Conservation (phyloP, 2,329 filamentous ascomycete species). For the Aspergillus persii region DNA sequence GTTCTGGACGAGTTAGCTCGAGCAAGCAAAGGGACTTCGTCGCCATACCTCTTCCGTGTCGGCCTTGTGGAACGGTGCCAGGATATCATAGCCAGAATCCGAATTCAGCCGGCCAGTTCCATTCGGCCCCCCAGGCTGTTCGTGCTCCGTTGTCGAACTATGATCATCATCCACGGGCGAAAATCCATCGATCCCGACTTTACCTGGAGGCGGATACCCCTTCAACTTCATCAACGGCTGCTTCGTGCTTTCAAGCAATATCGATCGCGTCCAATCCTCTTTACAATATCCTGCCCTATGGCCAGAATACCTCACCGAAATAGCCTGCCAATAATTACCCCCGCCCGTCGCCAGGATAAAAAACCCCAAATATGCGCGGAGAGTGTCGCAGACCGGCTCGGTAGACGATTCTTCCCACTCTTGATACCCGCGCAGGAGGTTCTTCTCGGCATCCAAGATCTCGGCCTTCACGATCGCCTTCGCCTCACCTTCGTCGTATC, state of each 20-base stretch:
- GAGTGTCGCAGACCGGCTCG: not conserved
- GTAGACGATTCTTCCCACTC: conserved; percentile 1
- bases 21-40: not conserved
- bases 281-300: not conserved
- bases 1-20: not conserved
- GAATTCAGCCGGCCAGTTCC: not conserved
- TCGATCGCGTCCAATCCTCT: no score
- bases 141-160: not conserved
- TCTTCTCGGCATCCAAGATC: conserved; percentile 2
- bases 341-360: conserved; percentile 2
- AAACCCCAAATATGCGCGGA: not conserved
- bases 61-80: not conserved
- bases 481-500: conserved; percentile 10
- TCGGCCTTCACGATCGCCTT: conserved; percentile 8
- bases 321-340: conserved; percentile 4
- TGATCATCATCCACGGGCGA: no score
- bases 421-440: conserved; percentile 3
- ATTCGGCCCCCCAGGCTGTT: not conserved
- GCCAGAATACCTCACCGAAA: not conserved
- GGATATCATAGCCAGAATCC: not conserved
- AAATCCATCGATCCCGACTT: not conserved
- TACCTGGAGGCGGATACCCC: not conserved
- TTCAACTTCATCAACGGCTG: not conserved
- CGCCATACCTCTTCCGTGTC: not conserved
- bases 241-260: not conserved